Evolutionary conservation across 495 filamentous ascomycete genomes (phyloP).

Genomic region (Filosporella fistucella): DNA sequence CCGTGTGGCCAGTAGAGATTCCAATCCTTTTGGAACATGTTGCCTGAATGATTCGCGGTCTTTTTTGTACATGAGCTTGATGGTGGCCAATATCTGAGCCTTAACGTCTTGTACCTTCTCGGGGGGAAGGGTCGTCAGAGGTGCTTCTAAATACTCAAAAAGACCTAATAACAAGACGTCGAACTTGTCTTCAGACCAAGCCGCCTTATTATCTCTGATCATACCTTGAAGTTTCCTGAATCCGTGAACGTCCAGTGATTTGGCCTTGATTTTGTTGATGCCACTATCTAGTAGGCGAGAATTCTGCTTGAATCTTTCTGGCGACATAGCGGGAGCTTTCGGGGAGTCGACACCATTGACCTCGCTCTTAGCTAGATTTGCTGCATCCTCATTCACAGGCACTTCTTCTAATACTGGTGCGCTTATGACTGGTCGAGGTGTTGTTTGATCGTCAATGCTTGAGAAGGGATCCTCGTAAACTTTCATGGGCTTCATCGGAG

Average conservation of each 20-base stretch:
- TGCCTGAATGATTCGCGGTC: constrained; percentile 58
- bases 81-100: constrained; percentile 75
- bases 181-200: constrained; percentile 58
- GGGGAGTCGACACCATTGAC: constrained; percentile 16
- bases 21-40: constrained; percentile 60
- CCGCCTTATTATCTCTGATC: constrained; percentile 61
- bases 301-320: constrained; percentile 47
- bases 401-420: constrained; percentile 46
- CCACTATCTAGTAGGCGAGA: constrained; percentile 66
- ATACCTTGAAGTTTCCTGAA: constrained; percentile 85
- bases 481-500: constrained; percentile 37
- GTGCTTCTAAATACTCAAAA: constrained; percentile 68
- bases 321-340: constrained; percentile 26
- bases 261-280: constrained; percentile 65
- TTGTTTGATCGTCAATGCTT: constrained; percentile 37
- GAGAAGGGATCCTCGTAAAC: constrained; percentile 59
- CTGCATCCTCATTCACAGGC: constrained; percentile 48
- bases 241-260: constrained; percentile 76
- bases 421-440: constrained; percentile 34
- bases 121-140: constrained; percentile 36
- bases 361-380: constrained; percentile 24
- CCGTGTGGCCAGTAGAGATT: constrained; percentile 63
- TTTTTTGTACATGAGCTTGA: constrained; percentile 70
- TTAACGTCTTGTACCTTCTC: constrained; percentile 70
- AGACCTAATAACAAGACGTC: constrained; percentile 68